Percentiles rank a stretch among this genome's conserved stretches.
Conservation (phyloP, 2,329 filamentous ascomycete species). For the Biscogniauxia sp. region DNA sequence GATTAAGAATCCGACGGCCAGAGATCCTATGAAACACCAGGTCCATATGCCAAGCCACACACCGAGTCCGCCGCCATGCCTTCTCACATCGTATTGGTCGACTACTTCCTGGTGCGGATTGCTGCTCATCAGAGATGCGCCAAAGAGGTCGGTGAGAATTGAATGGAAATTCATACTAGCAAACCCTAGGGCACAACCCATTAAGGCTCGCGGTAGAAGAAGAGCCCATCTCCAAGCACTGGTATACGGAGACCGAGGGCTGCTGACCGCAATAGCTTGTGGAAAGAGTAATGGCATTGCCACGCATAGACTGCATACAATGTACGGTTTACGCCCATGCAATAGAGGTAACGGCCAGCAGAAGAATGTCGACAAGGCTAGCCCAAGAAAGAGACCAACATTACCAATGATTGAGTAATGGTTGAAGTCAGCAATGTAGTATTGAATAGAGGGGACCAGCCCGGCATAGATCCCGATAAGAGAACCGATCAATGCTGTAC, state of each 20-base stretch:
- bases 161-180: constrained; percentile 75
- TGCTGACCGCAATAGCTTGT: constrained; percentile 65
- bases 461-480: constrained; percentile 75
- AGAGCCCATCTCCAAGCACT: constrained; percentile 58
- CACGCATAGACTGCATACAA: constrained; percentile 64
- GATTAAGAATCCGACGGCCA: constrained; percentile 69
- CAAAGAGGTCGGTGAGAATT: constrained; percentile 71
- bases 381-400: constrained; percentile 67
- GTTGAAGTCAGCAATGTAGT: constrained; percentile 67
- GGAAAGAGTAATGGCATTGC: constrained; percentile 74
- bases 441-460: constrained; percentile 75
- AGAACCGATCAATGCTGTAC: constrained; percentile 68
- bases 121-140: constrained; percentile 69
- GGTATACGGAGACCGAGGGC: constrained; percentile 54
- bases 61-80: constrained; percentile 75
- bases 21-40: constrained; percentile 72
- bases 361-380: constrained; percentile 67
- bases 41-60: constrained; percentile 78
- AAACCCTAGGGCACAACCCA: constrained; percentile 69
- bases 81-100: constrained; percentile 63
- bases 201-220: constrained; percentile 61
- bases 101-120: constrained; percentile 72
- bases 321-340: constrained; percentile 75
- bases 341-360: constrained; percentile 73
- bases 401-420: constrained; percentile 72